Evolutionary conservation across 139 green algal species (phyloP), one percentile per base, ranked within the genome.

Genomic region (Picochlorum sp.): DNA sequence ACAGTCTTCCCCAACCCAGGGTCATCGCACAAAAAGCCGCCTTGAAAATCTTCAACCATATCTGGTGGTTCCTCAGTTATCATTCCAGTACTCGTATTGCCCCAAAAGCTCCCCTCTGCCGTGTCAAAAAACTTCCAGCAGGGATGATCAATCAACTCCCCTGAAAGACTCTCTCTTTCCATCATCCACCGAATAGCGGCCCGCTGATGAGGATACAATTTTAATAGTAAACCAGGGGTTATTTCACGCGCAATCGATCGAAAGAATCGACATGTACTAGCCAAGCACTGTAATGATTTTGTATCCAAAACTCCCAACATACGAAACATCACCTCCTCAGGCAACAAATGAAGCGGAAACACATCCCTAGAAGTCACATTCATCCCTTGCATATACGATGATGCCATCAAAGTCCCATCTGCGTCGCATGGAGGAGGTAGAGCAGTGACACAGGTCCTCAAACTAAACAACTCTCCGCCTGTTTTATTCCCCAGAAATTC

Each of bases 1-100:
- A 92, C 73, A 4, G 91, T 97, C 75, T 97, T 97, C 20, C 91
- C 91, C 23, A 97, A 79, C 2, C 91, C 91, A 6, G 90, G 90
- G 58, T 97, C 90, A 58, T 97, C 90, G 56, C 90, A 96, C 44
- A 96, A 86, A 44, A 97, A 72, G 10, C 90, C 90, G 2, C 90
- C 90, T 8, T 66, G 56, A 15, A 86, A 72, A 55, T 89, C 82
- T 1, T 3, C 41, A 52, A 82, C 20, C 1, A n/a, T 16, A 1
- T 50, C 41, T 4, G 80, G 76, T 15, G 58, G 20, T 8, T 28
- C n/a, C 1, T 20, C 18, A 45, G 85, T 14, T 8, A 69, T 57
- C 47, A 54, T 20, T 0, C 85, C 84, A 6, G 63, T 81, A 8
- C 69, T 66, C 41, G 61, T 63, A 54, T 78, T 67, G 1, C 62